phyloP scores from a whole-genome alignment of 2,329 filamentous ascomycete species.

The Curvularia spicifera region DNA sequence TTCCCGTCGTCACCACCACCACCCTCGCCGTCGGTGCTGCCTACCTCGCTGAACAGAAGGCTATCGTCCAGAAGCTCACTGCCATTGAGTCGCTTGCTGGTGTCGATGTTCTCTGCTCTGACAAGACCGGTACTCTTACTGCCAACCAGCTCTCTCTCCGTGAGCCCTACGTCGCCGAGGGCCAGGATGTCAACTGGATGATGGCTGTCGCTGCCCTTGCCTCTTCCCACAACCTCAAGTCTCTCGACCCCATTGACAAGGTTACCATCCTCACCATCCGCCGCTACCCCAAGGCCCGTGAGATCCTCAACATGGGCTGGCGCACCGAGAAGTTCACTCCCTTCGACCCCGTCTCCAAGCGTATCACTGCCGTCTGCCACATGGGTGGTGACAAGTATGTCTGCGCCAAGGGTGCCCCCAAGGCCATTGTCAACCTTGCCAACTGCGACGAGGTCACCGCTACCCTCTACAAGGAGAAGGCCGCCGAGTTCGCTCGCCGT shows the following conservation, averaged over 20 bases:
- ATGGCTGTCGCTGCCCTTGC: constrained; percentile 80
- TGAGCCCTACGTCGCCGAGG: constrained; percentile 77
- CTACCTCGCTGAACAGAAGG: constrained; percentile 78
- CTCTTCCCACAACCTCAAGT: constrained; percentile 80
- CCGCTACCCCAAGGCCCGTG: constrained; percentile 76
- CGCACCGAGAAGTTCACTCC: constrained; percentile 78
- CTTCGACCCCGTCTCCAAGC: constrained; percentile 81
- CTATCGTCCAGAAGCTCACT: constrained; percentile 80
- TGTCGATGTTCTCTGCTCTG: constrained; percentile 80
- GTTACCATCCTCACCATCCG: constrained; percentile 78
- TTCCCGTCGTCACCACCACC: constrained; percentile 79
- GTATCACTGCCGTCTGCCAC: constrained; percentile 73
- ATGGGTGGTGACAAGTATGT: constrained; percentile 73
- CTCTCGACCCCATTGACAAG: constrained; percentile 80
- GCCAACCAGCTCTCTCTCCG: constrained; percentile 78
- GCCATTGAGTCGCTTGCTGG: constrained; percentile 71
- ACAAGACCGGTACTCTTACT: constrained; percentile 80
- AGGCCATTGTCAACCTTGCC: constrained; percentile 73
- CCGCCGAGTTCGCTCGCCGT: constrained; percentile 76
- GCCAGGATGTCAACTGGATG: constrained; percentile 83
- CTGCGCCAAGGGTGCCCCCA: constrained; percentile 79
- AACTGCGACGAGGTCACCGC: constrained; percentile 70
- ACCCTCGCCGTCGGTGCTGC: constrained; percentile 78
- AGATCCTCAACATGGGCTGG: constrained; percentile 77
- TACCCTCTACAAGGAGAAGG: constrained; percentile 73